phyloP scores from a whole-genome alignment of 1,284 basidiomycete genomes.

The Cutaneotrichosporon sp. region DNA sequence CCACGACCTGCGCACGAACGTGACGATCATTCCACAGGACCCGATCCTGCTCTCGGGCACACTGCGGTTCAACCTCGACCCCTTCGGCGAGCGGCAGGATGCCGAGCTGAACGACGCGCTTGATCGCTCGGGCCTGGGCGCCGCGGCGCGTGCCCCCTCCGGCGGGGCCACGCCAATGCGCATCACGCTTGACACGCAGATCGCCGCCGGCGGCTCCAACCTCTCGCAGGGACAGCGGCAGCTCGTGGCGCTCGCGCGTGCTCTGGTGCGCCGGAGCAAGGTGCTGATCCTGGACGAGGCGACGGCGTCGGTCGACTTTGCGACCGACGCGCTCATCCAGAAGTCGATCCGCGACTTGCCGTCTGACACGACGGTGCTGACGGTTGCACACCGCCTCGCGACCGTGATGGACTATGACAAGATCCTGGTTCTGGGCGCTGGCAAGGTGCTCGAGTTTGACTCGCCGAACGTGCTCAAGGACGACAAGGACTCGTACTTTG shows the following conservation, averaged over 20 bases:
- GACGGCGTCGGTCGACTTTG: conserved; percentile 55
- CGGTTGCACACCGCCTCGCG: conserved; percentile 56
- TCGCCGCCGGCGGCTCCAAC: conserved; percentile 60
- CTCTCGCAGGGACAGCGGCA: conserved; percentile 72
- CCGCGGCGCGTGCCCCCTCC: conserved; percentile 26
- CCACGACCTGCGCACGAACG: conserved; percentile 59
- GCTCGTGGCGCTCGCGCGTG: conserved; percentile 61
- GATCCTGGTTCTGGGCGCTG: conserved; percentile 59
- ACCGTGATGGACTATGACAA: conserved; percentile 59
- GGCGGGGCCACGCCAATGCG: conserved; percentile 44
- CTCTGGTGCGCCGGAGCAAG: conserved; percentile 58
- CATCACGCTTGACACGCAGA: conserved; percentile 50
- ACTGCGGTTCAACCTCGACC: conserved; percentile 72
- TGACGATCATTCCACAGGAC: conserved; percentile 64
- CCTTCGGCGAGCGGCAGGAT: conserved; percentile 73
- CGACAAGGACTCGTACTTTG: conserved; percentile 60
- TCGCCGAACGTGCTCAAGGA: conserved; percentile 63
- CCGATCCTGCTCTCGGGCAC: conserved; percentile 73
- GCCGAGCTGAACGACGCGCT: conserved; percentile 59
- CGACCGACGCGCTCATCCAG: conserved; percentile 57
- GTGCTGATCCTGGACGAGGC: conserved; percentile 61
- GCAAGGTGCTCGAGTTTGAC: conserved; percentile 60
- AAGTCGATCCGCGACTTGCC: conserved; percentile 56
- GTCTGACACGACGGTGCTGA: conserved; percentile 52
- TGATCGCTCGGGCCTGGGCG: conserved; percentile 55